Base-by-base conservation (phyloP, 306 rosid species). In the Notholithocarpus densiflorus region DNA sequence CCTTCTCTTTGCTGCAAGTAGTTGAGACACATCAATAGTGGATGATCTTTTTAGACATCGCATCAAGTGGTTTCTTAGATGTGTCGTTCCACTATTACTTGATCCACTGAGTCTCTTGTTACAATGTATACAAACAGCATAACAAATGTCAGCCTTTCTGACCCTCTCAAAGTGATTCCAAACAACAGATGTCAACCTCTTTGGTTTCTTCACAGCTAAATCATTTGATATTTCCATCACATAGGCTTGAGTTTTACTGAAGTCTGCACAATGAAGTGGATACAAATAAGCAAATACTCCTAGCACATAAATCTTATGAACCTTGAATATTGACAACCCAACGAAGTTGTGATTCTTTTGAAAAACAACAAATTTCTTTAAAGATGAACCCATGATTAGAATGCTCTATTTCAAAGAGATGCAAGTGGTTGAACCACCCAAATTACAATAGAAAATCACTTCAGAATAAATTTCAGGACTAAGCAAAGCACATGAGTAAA, bases 91-190 rank as follows among this genome's bases (percentile, higher is more conserved):
- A 45, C 99, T 95, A 62, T 95, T 95, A 83, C 99, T 95, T 23
- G 99, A 95, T 73, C 98, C 99, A 82, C 99, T 95, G 78, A 95
- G 99, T 80, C 85, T 95, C 92, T 95, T 95, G 90, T 89, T 91
- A 71, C 99, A 95, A 77, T 95, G 98, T 61, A 91, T 82, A 77
- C 99, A 95, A 75, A 95, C 92, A 70, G 99, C 98, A 86, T 91
- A 93, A 52, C 98, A 93, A 72, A 85, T 81, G 66, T 95, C 99
- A 54, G 87, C 98, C 88, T 93, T 95, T 82, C 94, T 90, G 74
- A 93, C 87, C 82, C 96, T 88, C 85, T 95, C 99, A 84, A 95
- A 95, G 86, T 95, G 99, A 86, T 95, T 93, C 98, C 99, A 95
- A 21, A 95, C 99, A 24, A 95, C 92, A 65, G 99, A 95, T 31